Base-by-base conservation (phyloP, 305 asterid species). In the Fraxinus baroniana region DNA sequence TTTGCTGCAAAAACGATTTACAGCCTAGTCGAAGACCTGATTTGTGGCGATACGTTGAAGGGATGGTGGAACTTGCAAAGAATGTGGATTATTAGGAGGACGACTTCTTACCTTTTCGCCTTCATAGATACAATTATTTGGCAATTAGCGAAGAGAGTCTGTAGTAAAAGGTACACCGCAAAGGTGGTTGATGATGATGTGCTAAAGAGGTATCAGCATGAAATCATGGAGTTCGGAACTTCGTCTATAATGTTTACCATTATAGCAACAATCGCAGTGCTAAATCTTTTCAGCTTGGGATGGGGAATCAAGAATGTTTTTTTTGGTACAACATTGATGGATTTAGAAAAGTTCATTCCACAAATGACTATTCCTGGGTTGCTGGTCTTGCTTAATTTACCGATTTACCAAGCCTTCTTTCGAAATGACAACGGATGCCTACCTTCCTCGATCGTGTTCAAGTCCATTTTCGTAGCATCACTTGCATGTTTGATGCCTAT, bases 31-130 rank as follows among this genome's bases (percentile, higher is more conserved):
- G 98, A 95, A 79, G 89, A 87, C 15, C 26, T 91, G 10, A 46
- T 41, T 9, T 86, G 89, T 15, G 95, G 94, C 3, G 86, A 84
- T 0, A 90, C 94, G 5, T 2, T 90, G 18, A 90, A 78, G 74
- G 87, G 94, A 39, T 95, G 97, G 98, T 91, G 94, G 94, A 94
- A 93, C 86, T 30, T 81, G 39, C 97, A 92, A 66, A 89, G 99
- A 72, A 94, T 94, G 91, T 72, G 81, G 84, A 0, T 89, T 22
- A 82, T 91, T 20, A 82, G 95, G 77, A 88, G 94, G 26, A 86
- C 84, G 10, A 88, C 94, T 37, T 77, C 94, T 4, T 91, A 79
- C 83, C 80, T 92, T 0, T 86, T 94, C 3, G 94, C 94, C 7
- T 78, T 93, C 46, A 26, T 90, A 18, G 98, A 95, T 60, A 84